Evolutionary conservation across 164 flowering plant genomes (phyloP).

Genomic region (Vitis rotundifolia): DNA sequence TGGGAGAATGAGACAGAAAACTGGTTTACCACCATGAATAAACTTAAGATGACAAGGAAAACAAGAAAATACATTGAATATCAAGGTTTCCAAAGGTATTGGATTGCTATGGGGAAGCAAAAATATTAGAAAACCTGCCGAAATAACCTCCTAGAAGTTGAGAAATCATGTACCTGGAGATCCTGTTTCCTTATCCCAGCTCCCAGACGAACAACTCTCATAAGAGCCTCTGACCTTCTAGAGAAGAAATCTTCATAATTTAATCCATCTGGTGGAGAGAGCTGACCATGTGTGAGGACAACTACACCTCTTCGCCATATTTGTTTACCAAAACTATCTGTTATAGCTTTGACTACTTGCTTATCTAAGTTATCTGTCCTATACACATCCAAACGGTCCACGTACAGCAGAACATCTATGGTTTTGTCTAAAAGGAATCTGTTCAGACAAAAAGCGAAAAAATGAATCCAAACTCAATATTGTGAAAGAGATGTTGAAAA

Average conservation of each 20-base stretch:
- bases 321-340: conserved; percentile 78
- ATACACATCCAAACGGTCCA: conserved; percentile 93
- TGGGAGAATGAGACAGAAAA: no score
- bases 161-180: conserved; percentile 35
- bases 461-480: not conserved
- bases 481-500: not conserved
- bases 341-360: conserved; percentile 81
- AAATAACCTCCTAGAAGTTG: no score
- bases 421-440: conserved; percentile 94
- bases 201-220: conserved; percentile 70
- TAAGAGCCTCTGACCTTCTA: conserved; percentile 78
- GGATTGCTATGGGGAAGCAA: not conserved
- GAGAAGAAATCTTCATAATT: conserved; percentile 71
- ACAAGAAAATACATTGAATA: no score
- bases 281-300: conserved; percentile 94
- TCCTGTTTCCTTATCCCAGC: conserved; percentile 59
- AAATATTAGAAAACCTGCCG: not conserved
- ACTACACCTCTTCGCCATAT: conserved; percentile 82
- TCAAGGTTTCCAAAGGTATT: no score
- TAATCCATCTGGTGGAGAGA: conserved; percentile 91
- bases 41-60: no score
- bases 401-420: conserved; percentile 88
- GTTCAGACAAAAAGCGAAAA: conserved; percentile 17
- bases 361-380: conserved; percentile 91
- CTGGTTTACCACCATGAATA: no score